Base-by-base conservation (phyloP, 169 alveolate species). In the Babesia sp. region DNA sequence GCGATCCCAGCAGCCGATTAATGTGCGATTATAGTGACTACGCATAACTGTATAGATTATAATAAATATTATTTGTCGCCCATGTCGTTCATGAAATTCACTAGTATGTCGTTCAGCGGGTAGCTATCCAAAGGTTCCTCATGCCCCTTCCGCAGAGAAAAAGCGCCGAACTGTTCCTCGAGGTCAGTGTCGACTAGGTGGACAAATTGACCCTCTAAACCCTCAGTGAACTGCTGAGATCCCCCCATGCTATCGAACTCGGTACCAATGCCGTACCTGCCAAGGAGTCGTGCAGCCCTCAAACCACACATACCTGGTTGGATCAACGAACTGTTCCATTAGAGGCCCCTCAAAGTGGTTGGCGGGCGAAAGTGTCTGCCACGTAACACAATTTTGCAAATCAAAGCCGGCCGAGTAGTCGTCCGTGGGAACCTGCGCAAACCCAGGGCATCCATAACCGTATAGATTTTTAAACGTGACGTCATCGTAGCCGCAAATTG, bases 81-180 rank as follows among this genome's bases (percentile, higher is more conserved):
- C 1, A 78, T 68, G 41, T 78, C 86, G 68, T 58, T 78, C 59
- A 78, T 78, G 33, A 78, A 66, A 3, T 78, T 78, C 66, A 67
- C 80, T 54, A 78, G 54, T 36, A 78, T 69, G 51, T 78, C 86
- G 68, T 78, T 78, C 67, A 78, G 82, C 29, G 86, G 58, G 58
- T 55, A 78, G 60, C 44, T 61, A 34, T 72, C 83, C 26, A 53
- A 50, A 7, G 63, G 58, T 20, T 54, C 74, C 28, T 61, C 71
- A 22, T 48, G 71, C 4, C 56, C 57, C 41, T 61, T 57, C 1
- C 53, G 48, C 16, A 78, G 81, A 9, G 76, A 64, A 28, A 64
- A 37, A 5, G 74, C 50, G 26, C 68, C 73, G 20, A 78, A 69
- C 42, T 69, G 86, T n/a, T 78, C 86, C 16, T 78, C 86, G 0